Evolutionary conservation across 495 filamentous ascomycete species (phyloP).

Genomic region (Podospora conica): DNA sequence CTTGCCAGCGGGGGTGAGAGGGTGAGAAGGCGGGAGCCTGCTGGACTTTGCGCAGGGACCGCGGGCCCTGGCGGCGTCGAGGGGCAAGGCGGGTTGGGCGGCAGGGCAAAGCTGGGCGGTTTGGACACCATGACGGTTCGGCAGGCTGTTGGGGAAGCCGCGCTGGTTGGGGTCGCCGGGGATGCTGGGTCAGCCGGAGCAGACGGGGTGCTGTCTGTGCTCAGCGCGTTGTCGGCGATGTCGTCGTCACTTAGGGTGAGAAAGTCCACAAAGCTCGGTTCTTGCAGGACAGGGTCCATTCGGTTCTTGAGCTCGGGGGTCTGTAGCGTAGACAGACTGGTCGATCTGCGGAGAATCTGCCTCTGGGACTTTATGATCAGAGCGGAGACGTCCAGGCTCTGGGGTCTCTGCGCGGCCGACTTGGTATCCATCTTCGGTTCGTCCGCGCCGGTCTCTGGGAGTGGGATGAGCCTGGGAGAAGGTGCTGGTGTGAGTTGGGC

Average conservation of each 20-base stretch:
- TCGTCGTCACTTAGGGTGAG: conserved; percentile 42
- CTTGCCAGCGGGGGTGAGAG: conserved; percentile 25
- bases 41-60: neutral
- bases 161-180: neutral
- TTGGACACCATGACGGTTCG: neutral
- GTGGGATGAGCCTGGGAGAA: conserved; percentile 21
- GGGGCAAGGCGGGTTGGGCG: conserved; percentile 12
- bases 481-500: conserved; percentile 13
- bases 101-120: conserved; percentile 15
- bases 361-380: neutral
- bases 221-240: conserved; percentile 33
- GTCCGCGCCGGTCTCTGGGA: conserved; percentile 4
- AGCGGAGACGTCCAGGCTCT: conserved; percentile 3
- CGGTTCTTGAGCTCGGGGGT: neutral
- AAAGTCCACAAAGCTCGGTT: conserved; percentile 43
- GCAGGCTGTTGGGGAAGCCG: neutral
- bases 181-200: conserved; percentile 3
- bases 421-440: neutral
- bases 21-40: conserved; percentile 15
- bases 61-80: neutral
- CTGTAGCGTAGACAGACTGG: conserved; percentile 18
- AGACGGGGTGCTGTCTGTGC: conserved; percentile 1
- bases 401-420: neutral
- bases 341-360: conserved; percentile 15
- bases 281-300: conserved; percentile 22